phyloP scores from a whole-genome alignment of 768 basidiomycete genomes.

The Auricularia heimuer region DNA sequence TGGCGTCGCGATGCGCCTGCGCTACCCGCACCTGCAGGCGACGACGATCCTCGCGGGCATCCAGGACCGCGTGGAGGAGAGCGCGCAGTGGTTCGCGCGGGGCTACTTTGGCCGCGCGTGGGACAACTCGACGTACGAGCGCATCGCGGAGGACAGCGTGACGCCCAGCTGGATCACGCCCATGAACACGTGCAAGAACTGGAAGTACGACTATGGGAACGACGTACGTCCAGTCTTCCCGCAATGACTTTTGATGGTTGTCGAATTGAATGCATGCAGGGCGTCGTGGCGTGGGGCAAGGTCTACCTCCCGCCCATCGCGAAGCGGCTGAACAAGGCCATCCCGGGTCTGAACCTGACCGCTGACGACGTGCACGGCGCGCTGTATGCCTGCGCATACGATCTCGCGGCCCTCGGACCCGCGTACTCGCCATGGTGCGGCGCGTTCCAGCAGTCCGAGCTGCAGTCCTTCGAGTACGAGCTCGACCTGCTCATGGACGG shows the following conservation, averaged over 20 bases:
- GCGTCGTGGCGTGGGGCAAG: conserved; percentile 22
- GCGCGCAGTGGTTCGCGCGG: conserved; percentile 30
- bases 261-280: not conserved
- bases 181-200: conserved; percentile 30
- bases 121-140: conserved; percentile 11
- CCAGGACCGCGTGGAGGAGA: conserved; percentile 27
- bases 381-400: conserved; percentile 34
- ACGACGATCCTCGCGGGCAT: conserved; percentile 20
- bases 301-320: conserved; percentile 29
- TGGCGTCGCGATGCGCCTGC: conserved; percentile 27
- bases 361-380: conserved; percentile 29
- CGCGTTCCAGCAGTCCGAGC: conserved; percentile 26
- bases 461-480: conserved; percentile 32
- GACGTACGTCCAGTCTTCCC: conserved; percentile 12
- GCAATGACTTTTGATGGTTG: not conserved
- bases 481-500: conserved; percentile 30
- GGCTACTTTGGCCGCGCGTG: conserved; percentile 29
- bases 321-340: conserved; percentile 22
- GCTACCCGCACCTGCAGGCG: conserved; percentile 21
- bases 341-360: conserved; percentile 26
- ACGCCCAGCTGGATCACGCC: conserved; percentile 35
- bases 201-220: conserved; percentile 23
- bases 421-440: conserved; percentile 30
- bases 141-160: conserved; percentile 23
- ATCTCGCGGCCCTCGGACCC: conserved; percentile 24